phyloP scores from a whole-genome alignment of 257 asterid genomes.

The Plantago ovata region DNA sequence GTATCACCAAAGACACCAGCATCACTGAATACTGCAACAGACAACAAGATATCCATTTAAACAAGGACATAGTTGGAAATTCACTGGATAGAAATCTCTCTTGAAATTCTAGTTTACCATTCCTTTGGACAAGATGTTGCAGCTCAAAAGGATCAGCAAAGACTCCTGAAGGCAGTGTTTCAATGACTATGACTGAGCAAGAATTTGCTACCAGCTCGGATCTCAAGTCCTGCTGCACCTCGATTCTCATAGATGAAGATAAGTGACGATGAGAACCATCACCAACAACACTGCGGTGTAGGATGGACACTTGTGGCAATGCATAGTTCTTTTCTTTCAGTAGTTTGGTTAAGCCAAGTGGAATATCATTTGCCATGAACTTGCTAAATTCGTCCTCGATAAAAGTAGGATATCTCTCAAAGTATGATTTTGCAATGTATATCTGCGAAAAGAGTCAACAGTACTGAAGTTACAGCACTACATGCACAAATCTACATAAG shows the following conservation, averaged over 20 bases:
- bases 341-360: constrained; percentile 31
- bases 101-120: constrained; percentile 38
- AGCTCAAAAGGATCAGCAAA: constrained; percentile 95
- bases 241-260: constrained; percentile 44
- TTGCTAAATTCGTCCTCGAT: constrained; percentile 39
- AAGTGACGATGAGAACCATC: constrained; percentile 91
- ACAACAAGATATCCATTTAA: constrained; percentile 8
- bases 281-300: constrained; percentile 46
- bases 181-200: constrained; percentile 52
- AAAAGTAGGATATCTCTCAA: constrained; percentile 38
- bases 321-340: constrained; percentile 24
- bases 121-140: constrained; percentile 73
- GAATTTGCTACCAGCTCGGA: constrained; percentile 29
- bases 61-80: background rate
- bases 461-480: background rate
- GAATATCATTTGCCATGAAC: constrained; percentile 38
- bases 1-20: constrained; percentile 89
- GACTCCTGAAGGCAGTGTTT: constrained; percentile 75
- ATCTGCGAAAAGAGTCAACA: constrained; percentile 20
- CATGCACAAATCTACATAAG: constrained; percentile 2
- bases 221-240: constrained; percentile 25
- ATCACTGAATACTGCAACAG: constrained; percentile 48
- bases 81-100: background rate
- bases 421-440: constrained; percentile 45
- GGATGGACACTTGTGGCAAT: constrained; percentile 25